These are phyloP conservation scores for Russula lepida DNA, from an alignment of 768 basidiomycete genomes.

Conservation along the genomic window DNA sequence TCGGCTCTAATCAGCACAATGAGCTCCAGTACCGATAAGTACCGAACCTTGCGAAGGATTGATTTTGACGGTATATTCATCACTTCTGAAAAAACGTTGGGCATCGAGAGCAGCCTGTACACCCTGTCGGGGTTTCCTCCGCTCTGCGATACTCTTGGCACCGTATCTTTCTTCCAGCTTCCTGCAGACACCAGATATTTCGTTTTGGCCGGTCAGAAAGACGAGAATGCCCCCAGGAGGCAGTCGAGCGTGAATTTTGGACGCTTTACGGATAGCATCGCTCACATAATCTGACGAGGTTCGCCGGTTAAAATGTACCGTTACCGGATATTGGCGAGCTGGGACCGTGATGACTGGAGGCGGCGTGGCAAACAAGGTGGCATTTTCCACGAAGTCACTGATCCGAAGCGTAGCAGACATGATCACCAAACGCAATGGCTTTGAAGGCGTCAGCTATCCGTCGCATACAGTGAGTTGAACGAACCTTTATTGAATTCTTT, in stretches of 20 bases:
- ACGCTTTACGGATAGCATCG: conserved; percentile 83
- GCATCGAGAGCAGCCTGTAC: conserved; percentile 8
- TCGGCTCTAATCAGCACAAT: conserved; percentile 10
- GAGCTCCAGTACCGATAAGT: neutral
- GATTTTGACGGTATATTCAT: conserved; percentile 21
- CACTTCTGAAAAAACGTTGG: conserved; percentile 8
- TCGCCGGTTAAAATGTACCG: conserved; percentile 83
- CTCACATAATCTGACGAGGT: conserved; percentile 83
- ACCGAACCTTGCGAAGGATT: conserved; percentile 42
- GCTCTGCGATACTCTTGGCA: conserved; percentile 48
- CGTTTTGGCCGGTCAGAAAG: conserved; percentile 93
- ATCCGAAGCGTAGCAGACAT: conserved; percentile 98
- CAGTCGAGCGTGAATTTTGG: conserved; percentile 85
- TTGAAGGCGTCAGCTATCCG: neutral
- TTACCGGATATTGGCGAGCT: conserved; percentile 91
- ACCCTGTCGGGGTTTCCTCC: conserved; percentile 32
- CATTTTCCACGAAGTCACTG: conserved; percentile 85
- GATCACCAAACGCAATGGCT: conserved; percentile 89
- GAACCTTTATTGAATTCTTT: conserved; percentile 62
- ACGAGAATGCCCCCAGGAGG: conserved; percentile 91
- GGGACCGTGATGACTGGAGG: conserved; percentile 90
- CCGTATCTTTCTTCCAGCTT: conserved; percentile 76
- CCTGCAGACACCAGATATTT: conserved; percentile 79
- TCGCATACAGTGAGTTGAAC: conserved; percentile 2
- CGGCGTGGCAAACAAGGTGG: conserved; percentile 63